Conservation (phyloP, 1,284 basidiomycete species). For the Trichosporon ovoides region DNA sequence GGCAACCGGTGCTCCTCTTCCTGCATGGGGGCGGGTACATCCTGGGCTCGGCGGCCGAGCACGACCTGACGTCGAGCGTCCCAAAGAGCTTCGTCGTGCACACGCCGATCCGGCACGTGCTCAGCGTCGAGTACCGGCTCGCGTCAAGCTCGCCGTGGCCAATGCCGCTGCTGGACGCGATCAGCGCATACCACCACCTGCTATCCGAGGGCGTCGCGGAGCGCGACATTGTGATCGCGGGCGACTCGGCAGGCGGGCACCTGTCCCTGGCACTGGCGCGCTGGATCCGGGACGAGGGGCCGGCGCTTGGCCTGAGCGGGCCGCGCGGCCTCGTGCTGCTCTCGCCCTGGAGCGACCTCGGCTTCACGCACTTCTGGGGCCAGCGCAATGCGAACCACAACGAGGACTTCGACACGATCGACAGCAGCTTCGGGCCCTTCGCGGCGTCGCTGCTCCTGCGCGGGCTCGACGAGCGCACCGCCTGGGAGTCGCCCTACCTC, state of each 20-base stretch:
- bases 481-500: constrained; percentile 37
- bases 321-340: constrained; percentile 57
- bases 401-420: constrained; percentile 36
- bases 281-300: constrained; percentile 37
- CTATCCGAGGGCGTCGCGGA: constrained; percentile 53
- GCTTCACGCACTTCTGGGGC: constrained; percentile 43
- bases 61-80: constrained; percentile 36
- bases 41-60: constrained; percentile 40
- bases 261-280: constrained; percentile 54
- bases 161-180: constrained; percentile 58
- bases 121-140: constrained; percentile 41
- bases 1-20: constrained; percentile 37
- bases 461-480: constrained; percentile 26
- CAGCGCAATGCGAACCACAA: constrained; percentile 28
- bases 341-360: constrained; percentile 59
- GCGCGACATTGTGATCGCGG: constrained; percentile 60
- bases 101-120: constrained; percentile 40
- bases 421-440: constrained; percentile 43
- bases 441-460: constrained; percentile 40
- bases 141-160: constrained; percentile 54
- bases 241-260: constrained; percentile 68
- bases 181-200: constrained; percentile 61
- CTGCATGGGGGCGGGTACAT: constrained; percentile 46
- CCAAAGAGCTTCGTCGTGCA: constrained; percentile 33
- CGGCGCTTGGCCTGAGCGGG: constrained; percentile 22